Evolutionary conservation across 2,329 filamentous ascomycete genomes (phyloP).

Genomic region (Penicillium sp.): DNA sequence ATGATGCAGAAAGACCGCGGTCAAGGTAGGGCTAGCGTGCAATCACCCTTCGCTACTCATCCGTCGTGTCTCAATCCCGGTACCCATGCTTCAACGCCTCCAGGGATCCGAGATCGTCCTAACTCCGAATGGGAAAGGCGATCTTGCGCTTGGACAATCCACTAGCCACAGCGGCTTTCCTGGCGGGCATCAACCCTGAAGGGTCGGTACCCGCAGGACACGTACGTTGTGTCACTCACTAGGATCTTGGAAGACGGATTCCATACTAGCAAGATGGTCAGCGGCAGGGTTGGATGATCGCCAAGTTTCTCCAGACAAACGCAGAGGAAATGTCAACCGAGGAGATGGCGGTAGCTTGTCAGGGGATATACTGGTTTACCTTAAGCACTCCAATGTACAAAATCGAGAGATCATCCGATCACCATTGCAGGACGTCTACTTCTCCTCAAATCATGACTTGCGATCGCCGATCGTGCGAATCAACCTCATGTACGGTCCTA

Average conservation of each 20-base stretch:
- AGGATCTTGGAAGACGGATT: too few species aligned
- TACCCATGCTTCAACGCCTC: constrained; percentile 7
- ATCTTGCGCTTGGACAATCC: constrained; percentile 14
- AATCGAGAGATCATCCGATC: constrained; percentile 17
- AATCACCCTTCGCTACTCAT: constrained; percentile 2
- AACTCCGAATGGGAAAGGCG: constrained; percentile 7
- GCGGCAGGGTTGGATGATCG: neutral
- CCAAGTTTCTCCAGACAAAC: neutral
- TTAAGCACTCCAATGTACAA: constrained; percentile 6
- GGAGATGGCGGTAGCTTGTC: neutral
- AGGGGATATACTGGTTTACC: constrained; percentile 13
- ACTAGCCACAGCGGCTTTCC: constrained; percentile 12
- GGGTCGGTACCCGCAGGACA: neutral
- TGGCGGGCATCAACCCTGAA: neutral
- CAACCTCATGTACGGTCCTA: constrained; percentile 7
- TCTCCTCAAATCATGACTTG: constrained; percentile 5
- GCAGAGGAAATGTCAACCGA: neutral
- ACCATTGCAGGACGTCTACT: neutral
- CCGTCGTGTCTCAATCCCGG: constrained; percentile 10
- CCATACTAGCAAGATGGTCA: neutral
- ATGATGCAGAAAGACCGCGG: constrained; percentile 6
- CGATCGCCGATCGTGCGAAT: constrained; percentile 20
- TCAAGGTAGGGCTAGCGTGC: constrained; percentile 12
- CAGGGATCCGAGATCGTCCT: constrained; percentile 12
- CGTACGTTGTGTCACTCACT: neutral